Evolutionary conservation across 208 protist genomes (phyloP).

Genomic region (Tritrichomonas musculus): DNA sequence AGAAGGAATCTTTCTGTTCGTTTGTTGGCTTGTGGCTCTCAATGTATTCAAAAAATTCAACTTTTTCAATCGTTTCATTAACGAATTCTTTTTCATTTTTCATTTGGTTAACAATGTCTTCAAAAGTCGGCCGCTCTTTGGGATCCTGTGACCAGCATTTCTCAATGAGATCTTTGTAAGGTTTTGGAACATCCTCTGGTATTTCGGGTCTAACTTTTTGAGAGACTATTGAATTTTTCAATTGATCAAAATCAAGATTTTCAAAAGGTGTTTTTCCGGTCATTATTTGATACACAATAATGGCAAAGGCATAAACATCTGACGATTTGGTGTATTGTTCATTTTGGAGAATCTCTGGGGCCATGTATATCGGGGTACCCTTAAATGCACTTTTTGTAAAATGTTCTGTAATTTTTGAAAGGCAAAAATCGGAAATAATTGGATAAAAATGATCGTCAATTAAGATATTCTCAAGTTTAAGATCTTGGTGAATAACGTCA

Average conservation of each 20-base stretch:
- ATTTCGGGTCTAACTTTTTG: not conserved
- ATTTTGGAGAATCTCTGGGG: constrained; percentile 53
- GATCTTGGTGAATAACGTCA: not conserved
- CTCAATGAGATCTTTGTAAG: not conserved
- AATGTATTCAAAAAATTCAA: no score
- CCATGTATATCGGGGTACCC: constrained; percentile 58
- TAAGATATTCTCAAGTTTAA: not conserved
- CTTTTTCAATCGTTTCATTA: no score
- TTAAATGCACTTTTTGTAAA: no score
- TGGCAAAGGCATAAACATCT: not conserved
- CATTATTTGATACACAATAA: not conserved
- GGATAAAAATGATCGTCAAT: not conserved
- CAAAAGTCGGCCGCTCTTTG: not conserved
- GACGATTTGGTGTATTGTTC: not conserved
- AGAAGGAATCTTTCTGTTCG: no score
- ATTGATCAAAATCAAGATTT: not conserved
- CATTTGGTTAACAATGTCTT: not conserved
- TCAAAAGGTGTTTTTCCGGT: not conserved
- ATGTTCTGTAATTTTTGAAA: not conserved
- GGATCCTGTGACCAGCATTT: not conserved
- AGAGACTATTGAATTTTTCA: not conserved
- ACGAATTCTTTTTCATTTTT: no score
- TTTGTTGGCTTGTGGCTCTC: no score
- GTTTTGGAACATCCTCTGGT: not conserved
- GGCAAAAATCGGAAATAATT: not conserved